These are phyloP conservation scores for Dipteronia sinensis DNA, from an alignment of 345 rosid species.

Conservation along the genomic window DNA sequence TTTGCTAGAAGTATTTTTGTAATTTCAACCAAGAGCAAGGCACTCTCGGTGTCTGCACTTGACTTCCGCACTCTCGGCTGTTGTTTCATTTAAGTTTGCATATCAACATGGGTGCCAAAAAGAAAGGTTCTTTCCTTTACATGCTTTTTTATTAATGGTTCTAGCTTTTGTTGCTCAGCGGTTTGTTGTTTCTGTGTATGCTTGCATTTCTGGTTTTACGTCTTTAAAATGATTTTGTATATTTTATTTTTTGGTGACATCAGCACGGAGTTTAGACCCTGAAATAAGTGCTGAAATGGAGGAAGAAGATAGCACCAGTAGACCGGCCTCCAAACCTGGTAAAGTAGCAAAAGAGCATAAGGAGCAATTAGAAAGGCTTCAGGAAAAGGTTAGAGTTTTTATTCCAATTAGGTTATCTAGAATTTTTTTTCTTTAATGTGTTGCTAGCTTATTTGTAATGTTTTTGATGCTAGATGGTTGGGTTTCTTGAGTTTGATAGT, in stretches of 20 bases:
- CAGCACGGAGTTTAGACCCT: conserved; percentile 18
- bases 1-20: too few species aligned
- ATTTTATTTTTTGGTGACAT: background rate
- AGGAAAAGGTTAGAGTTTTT: conserved; percentile 52
- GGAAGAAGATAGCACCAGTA: conserved; percentile 19
- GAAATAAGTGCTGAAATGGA: conserved; percentile 33
- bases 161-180: background rate
- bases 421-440: background rate
- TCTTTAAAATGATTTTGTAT: background rate
- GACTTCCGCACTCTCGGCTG: background rate
- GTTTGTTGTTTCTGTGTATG: background rate
- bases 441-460: background rate
- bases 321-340: conserved; percentile 32
- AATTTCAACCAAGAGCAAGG: too few species aligned
- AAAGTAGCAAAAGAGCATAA: conserved; percentile 69
- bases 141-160: background rate
- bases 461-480: background rate
- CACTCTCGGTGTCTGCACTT: background rate
- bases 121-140: conserved; percentile 2
- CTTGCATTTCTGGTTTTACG: background rate
- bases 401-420: background rate
- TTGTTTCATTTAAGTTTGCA: background rate
- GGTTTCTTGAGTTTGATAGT: conserved; percentile 6
- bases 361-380: conserved; percentile 67
- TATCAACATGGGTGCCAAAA: conserved; percentile 10